Percentiles rank a stretch among this genome's conserved stretches.
These are phyloP conservation scores for Vickermania spadyakhi DNA, from an alignment of 208 protist genomes.

Conservation along the genomic window DNA sequence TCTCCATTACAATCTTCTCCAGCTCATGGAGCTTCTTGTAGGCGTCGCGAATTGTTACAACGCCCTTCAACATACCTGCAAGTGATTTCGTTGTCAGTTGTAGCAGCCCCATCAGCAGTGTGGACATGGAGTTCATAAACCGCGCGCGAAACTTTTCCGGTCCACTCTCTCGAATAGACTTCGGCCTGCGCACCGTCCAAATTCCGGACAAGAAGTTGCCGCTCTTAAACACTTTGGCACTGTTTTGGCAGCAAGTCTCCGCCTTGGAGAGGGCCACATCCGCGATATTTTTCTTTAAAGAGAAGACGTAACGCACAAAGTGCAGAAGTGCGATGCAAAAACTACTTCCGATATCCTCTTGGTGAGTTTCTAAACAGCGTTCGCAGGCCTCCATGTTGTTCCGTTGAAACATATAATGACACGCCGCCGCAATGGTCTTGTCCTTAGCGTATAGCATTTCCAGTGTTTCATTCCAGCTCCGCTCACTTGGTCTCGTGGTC, in stretches of 20 bases:
- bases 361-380: neutral
- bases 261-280: neutral
- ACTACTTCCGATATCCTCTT: neutral
- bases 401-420: neutral
- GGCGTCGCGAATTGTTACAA: neutral
- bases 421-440: neutral
- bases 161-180: neutral
- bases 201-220: neutral
- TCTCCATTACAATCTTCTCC: neutral
- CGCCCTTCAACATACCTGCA: neutral
- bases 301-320: neutral
- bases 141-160: neutral
- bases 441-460: too few species aligned
- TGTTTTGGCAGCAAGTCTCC: neutral
- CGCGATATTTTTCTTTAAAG: neutral
- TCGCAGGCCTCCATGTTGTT: neutral
- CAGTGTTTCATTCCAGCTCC: too few species aligned
- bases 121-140: neutral
- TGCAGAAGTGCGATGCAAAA: neutral
- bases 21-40: neutral
- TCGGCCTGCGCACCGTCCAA: neutral
- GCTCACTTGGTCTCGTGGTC: too few species aligned
- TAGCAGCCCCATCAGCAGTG: slow-evolving; percentile 1
- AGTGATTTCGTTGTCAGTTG: neutral
- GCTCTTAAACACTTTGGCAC: neutral